phyloP scores from a whole-genome alignment of 1,284 basidiomycete genomes.

The Cryptococcus deneoformans region DNA sequence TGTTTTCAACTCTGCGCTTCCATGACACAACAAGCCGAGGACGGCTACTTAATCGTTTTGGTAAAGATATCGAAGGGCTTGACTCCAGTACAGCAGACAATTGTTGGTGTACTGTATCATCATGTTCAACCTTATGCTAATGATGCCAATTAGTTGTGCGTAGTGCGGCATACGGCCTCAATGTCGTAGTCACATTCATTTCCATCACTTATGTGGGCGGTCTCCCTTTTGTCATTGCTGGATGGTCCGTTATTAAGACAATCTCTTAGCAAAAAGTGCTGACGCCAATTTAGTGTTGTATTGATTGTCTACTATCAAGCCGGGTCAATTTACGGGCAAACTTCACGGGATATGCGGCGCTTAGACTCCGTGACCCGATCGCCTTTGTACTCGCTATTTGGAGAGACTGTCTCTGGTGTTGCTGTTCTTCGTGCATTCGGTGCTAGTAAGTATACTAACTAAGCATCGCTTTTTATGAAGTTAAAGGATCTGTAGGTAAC shows the following conservation, averaged over 20 bases:
- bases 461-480: neutral
- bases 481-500: slow-evolving; percentile 49
- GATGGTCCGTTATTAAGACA: slow-evolving; percentile 16
- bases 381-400: slow-evolving; percentile 87
- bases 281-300: slow-evolving; percentile 52
- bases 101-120: slow-evolving; percentile 56
- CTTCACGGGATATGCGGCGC: slow-evolving; percentile 82
- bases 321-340: slow-evolving; percentile 74
- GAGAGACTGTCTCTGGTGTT: slow-evolving; percentile 80
- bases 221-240: slow-evolving; percentile 64
- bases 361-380: slow-evolving; percentile 85
- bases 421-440: slow-evolving; percentile 85
- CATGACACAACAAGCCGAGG: slow-evolving; percentile 90
- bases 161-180: slow-evolving; percentile 58
- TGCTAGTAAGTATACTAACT: slow-evolving; percentile 19
- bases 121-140: neutral
- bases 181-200: slow-evolving; percentile 42
- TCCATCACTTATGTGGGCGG: slow-evolving; percentile 83
- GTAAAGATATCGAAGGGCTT: slow-evolving; percentile 90
- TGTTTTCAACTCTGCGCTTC: slow-evolving; percentile 89
- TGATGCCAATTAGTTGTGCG: slow-evolving; percentile 37
- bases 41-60: slow-evolving; percentile 81
- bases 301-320: slow-evolving; percentile 55
- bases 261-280: neutral
- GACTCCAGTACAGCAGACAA: slow-evolving; percentile 84